Base-by-base conservation (phyloP, 2,329 filamentous ascomycete genomes). In the Penicillium sp. region DNA sequence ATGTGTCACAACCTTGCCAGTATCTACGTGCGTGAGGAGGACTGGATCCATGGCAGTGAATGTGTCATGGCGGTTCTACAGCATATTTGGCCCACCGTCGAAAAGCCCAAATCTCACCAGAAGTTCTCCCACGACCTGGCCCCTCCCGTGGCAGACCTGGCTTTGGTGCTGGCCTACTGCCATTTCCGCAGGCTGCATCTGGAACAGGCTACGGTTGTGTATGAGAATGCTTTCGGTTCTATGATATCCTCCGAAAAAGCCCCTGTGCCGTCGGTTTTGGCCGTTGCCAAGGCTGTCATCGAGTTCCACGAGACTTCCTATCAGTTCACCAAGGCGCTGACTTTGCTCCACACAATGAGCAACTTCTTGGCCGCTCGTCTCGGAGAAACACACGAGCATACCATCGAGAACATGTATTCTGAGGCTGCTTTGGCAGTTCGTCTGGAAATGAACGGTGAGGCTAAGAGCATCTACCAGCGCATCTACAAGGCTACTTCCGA, bases 361-460 rank as follows among this genome's bases (percentile, higher is more conserved):
- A 65, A 68, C 16, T 73, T 72, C 62, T 63, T 72, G 51, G 57
- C 59, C 1, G 54, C 61, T n/a, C 63, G 69, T 5, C 55, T 73
- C 4, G 71, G 69, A 2, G 65, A 67, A 5, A 73, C 70, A 2
- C 74, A 80, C 58, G 73, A 78, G 45, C 67, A 73, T 31, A 79
- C 77, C 0, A 77, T 82, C 47, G 71, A 77, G 25, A 78, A 75
- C 2, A 62, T 81, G 50, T 82, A 82, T 61, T 71, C 73, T 28
- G 66, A 82, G 26, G 80, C 74, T 33, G 76, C 77, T 48, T 69
- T 79, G 46, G 75, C 75, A 1, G 75, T 74, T 60, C 80, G 75
- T 61, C 67, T 79, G 38, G 77, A 64, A 51, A 71, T 65, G 50
- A 53, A 53, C 43, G 28, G 53, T 4, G 63, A 75, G 50, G 71